A percentile compares a stretch with the other conserved stretches of the same genome.
Evolutionary conservation across 2,329 filamentous ascomycete genomes (phyloP).

Genomic region (Colletotrichum aenigma): DNA sequence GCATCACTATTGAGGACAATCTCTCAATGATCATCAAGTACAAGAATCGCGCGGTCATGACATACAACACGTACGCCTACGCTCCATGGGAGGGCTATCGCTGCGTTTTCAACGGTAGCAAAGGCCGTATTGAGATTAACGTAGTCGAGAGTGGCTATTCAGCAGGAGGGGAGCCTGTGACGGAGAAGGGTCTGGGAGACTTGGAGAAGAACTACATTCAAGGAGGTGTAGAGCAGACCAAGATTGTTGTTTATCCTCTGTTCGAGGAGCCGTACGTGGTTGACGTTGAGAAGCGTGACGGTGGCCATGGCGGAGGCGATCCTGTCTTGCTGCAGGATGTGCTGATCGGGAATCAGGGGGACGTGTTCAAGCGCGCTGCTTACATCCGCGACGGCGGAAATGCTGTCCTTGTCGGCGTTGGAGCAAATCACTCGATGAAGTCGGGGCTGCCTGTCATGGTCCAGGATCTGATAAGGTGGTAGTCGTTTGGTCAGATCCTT

Average conservation of each 20-base stretch:
- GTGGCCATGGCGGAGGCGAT: constrained; percentile 52
- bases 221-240: constrained; percentile 38
- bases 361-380: constrained; percentile 42
- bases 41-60: constrained; percentile 44
- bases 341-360: constrained; percentile 39
- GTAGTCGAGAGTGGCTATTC: constrained; percentile 51
- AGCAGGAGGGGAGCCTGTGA: constrained; percentile 45
- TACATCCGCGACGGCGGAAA: constrained; percentile 48
- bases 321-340: constrained; percentile 47
- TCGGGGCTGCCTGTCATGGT: constrained; percentile 25
- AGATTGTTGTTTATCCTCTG: constrained; percentile 43
- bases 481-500: background rate
- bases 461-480: constrained; percentile 22
- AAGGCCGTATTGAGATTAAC: constrained; percentile 49
- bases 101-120: constrained; percentile 46
- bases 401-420: constrained; percentile 47
- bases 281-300: constrained; percentile 40
- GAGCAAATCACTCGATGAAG: constrained; percentile 44
- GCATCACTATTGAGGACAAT: constrained; percentile 54
- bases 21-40: constrained; percentile 51
- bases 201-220: constrained; percentile 31
- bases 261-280: constrained; percentile 47
- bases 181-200: constrained; percentile 13
- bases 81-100: constrained; percentile 50
- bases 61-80: constrained; percentile 49